Evolutionary conservation across 2,329 filamentous ascomycete genomes (phyloP), one percentile per base, ranked within the genome.

Genomic region (Phialophora expanda): DNA sequence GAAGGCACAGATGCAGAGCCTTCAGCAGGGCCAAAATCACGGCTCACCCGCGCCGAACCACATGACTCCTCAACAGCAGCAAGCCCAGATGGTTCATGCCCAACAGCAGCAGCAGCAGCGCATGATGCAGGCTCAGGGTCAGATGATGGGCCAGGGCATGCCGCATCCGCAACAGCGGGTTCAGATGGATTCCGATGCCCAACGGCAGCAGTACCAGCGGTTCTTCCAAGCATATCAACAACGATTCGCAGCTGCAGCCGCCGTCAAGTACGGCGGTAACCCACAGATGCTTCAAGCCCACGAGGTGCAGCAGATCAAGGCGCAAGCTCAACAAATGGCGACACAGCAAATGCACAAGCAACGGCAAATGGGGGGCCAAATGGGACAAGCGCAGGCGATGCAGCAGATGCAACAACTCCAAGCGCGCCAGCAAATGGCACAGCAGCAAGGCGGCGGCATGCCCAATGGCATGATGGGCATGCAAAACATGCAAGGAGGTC

Each of bases 11-110:
- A 66, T 70, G 60, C 65, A 69, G 61, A 66, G 56, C 44, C 63
- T 70, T n/a, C 64, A 67, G 46, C 66, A 68, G 61, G 46, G 55
- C n/a, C 64, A 60, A 53, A 34, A 30, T 20, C 69, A 70, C 20
- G 61, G 68, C 17, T 69, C 68, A 8, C 69, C 69, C n/a, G 64
- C 56, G n/a, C 67, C 66, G 12, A 69, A 68, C 55, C 66, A 69
- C 20, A 71, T 72, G 69, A 70, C 66, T 8, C 69, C 69, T 46
- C 69, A 71, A 30, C 68, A 67, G 57, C 67, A 67, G 57, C 66
- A 61, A 8, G 57, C 62, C 30, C 71, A 72, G 50, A 46, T 67
- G 32, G 66, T 59, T 4, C 64, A 68, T 24, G 68, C 56, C 12
- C 70, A 72, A 44, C 22, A 24, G 17, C 66, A 67, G 61, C 69